Percentiles rank a stretch among this genome's conserved stretches.
These are phyloP conservation scores for Penicillium paxilli DNA, from an alignment of 495 filamentous ascomycete species.

Conservation along the genomic window DNA sequence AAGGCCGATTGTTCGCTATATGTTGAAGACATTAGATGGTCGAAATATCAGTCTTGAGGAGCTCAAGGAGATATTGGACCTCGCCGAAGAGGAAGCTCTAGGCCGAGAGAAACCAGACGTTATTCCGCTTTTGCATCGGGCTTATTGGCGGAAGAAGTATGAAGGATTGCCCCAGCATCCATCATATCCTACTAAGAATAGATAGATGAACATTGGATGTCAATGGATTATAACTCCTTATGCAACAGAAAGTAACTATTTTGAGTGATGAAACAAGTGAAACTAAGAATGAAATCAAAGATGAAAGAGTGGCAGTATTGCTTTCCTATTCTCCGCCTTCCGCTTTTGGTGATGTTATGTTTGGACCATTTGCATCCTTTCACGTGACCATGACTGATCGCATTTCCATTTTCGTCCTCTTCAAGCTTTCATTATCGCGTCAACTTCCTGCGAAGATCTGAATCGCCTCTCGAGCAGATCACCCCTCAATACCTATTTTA, in stretches of 20 bases:
- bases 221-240: too few species aligned
- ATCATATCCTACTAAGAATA: too few species aligned
- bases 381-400: constrained; percentile 7
- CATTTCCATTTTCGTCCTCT: constrained; percentile 14
- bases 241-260: too few species aligned
- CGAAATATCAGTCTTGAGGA: background rate
- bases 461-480: background rate
- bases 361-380: constrained; percentile 10
- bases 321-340: background rate
- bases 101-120: background rate
- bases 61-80: background rate
- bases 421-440: constrained; percentile 15
- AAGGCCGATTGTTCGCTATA: background rate
- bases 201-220: too few species aligned
- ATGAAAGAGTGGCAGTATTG: background rate
- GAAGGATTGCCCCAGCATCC: background rate
- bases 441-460: constrained; percentile 6
- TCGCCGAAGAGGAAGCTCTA: background rate
- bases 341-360: constrained; percentile 3
- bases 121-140: background rate
- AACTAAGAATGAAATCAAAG: too few species aligned
- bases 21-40: background rate
- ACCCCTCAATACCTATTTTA: background rate
- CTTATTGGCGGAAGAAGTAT: background rate
- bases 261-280: too few species aligned